phyloP scores from a whole-genome alignment of 2,329 filamentous ascomycete species.

The Dendrostoma leiphaemia region DNA sequence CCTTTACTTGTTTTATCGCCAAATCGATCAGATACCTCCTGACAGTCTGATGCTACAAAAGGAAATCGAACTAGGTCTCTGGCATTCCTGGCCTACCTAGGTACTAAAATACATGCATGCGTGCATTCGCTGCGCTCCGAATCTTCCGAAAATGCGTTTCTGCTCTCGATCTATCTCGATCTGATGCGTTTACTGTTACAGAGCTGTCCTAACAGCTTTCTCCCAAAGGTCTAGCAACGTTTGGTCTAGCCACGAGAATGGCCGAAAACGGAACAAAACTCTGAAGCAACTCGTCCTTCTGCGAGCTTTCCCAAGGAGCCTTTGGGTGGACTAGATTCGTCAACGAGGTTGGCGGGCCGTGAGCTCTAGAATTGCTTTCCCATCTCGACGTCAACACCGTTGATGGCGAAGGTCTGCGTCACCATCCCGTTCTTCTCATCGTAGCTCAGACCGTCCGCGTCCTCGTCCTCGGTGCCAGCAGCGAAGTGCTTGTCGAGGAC shows the following conservation, averaged over 20 bases:
- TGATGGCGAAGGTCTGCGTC: slow-evolving; percentile 5
- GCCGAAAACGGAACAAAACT: background rate
- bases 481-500: slow-evolving; percentile 23
- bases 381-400: slow-evolving; percentile 10
- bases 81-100: background rate
- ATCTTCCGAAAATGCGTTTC: background rate
- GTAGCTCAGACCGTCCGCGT: background rate
- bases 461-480: slow-evolving; percentile 17
- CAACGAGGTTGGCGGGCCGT: background rate
- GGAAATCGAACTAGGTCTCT: too few relatives aligned
- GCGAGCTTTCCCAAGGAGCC: background rate
- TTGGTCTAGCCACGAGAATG: background rate
- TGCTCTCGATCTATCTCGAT: background rate
- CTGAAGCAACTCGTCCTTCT: background rate
- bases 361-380: background rate
- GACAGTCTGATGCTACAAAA: background rate
- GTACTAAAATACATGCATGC: background rate
- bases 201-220: background rate
- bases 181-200: background rate
- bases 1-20: too few relatives aligned
- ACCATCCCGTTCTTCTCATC: slow-evolving; percentile 8
- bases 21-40: background rate
- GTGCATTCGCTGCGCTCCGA: background rate
- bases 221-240: background rate
- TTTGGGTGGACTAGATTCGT: too few relatives aligned